Percentiles rank a stretch among this genome's conserved stretches.
Evolutionary conservation across 139 green algal genomes (phyloP).

Genomic region (Parachlorella kessleri): DNA sequence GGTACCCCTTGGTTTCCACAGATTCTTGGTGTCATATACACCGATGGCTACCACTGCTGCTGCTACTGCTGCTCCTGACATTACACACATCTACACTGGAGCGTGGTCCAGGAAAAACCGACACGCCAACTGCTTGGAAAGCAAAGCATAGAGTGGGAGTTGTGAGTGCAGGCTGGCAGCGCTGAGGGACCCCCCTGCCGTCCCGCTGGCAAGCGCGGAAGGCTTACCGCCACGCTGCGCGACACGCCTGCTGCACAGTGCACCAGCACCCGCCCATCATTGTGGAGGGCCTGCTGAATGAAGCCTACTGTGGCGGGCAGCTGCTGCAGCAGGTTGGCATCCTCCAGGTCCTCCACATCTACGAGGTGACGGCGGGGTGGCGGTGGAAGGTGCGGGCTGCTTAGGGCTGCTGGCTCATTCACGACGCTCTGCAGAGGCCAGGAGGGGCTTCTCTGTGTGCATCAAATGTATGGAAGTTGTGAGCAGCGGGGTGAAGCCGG

Average conservation of each 20-base stretch:
- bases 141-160: too few relatives aligned
- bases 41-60: too few relatives aligned
- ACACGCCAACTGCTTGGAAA: too few relatives aligned
- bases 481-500: neutral
- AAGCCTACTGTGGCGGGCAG: slow-evolving; percentile 34
- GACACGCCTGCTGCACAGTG: slow-evolving; percentile 52
- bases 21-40: too few relatives aligned
- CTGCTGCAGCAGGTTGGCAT: slow-evolving; percentile 37
- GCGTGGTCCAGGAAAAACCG: too few relatives aligned
- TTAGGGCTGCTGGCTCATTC: slow-evolving; percentile 4
- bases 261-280: slow-evolving; percentile 23
- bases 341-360: slow-evolving; percentile 34
- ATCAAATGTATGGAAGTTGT: neutral
- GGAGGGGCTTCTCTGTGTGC: neutral
- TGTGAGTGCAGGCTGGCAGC: too few relatives aligned
- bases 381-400: neutral
- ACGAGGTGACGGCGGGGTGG: slow-evolving; percentile 18
- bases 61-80: too few relatives aligned
- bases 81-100: too few relatives aligned
- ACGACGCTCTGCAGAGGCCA: slow-evolving; percentile 18
- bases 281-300: slow-evolving; percentile 2
- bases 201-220: too few relatives aligned
- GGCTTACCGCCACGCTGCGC: slow-evolving; percentile 33
- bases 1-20: neutral
- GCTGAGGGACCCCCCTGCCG: too few relatives aligned